Conservation (phyloP, 495 filamentous ascomycete species). For the Penicillium chermesinum region DNA sequence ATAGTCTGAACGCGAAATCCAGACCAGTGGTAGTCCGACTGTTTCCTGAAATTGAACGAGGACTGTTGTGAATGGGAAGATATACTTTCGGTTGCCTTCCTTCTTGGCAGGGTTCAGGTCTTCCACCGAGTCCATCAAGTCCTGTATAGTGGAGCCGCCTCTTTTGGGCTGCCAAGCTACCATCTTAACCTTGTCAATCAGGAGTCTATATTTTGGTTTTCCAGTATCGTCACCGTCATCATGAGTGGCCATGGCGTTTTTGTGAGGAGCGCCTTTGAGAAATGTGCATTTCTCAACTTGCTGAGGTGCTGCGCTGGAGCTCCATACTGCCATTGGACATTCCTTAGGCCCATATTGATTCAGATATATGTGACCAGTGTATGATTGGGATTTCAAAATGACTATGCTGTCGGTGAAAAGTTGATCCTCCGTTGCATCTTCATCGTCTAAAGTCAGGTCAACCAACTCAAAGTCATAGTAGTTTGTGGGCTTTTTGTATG, state of each 20-base stretch:
- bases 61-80: conserved; percentile 3
- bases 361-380: not conserved
- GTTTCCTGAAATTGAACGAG: conserved; percentile 1
- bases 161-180: conserved; percentile 6
- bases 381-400: not conserved
- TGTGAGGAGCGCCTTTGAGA: conserved; percentile 4
- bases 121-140: conserved; percentile 2
- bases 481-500: not conserved
- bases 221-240: conserved; percentile 1
- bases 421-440: not conserved
- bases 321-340: conserved; percentile 7
- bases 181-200: conserved; percentile 4
- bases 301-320: conserved; percentile 3
- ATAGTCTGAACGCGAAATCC: not conserved
- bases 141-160: conserved; percentile 3
- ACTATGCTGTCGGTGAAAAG: not conserved
- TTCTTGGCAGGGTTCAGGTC: conserved; percentile 3
- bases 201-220: conserved; percentile 1
- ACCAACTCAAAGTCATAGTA: not conserved
- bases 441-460: not conserved
- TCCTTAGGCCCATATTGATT: conserved; percentile 8
- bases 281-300: conserved; percentile 2
- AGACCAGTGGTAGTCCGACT: not conserved
- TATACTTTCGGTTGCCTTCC: conserved; percentile 1
- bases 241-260: conserved; percentile 1